phyloP scores from a whole-genome alignment of 1,284 basidiomycete genomes.

The Papiliotrema laurentii region DNA sequence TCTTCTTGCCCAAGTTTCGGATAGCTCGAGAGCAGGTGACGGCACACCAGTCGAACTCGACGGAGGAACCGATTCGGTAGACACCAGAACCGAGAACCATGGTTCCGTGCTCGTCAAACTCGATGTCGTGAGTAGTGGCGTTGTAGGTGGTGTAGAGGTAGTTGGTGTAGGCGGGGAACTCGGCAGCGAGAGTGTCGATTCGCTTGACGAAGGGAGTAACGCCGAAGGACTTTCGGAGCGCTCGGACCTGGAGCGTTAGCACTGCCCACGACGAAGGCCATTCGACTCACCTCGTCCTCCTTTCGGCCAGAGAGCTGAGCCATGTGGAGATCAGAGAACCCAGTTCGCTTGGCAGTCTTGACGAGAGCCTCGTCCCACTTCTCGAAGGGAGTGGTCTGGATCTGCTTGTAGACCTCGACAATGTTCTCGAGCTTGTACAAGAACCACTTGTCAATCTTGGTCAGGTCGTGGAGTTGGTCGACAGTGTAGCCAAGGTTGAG shows the following conservation, averaged over 20 bases:
- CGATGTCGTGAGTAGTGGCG: constrained; percentile 90
- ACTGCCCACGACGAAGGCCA: too few species aligned
- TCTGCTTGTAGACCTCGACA: constrained; percentile 66
- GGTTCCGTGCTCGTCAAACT: constrained; percentile 93
- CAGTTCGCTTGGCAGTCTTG: constrained; percentile 79
- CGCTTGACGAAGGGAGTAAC: constrained; percentile 98
- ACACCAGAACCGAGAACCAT: constrained; percentile 99
- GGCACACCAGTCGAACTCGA: constrained; percentile 99
- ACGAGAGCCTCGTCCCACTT: constrained; percentile 62
- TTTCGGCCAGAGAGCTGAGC: constrained; percentile 65
- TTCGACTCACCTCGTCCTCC: constrained; percentile 55
- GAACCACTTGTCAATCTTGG: constrained; percentile 99
- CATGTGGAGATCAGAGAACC: constrained; percentile 93
- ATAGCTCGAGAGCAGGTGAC: constrained; percentile 94
- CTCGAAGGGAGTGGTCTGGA: constrained; percentile 68
- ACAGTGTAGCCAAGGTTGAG: constrained; percentile 88
- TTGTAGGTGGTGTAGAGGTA: constrained; percentile 99
- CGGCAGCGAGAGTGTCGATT: constrained; percentile 97
- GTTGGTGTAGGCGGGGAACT: constrained; percentile 98
- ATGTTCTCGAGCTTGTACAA: constrained; percentile 92
- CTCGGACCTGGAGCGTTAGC: constrained; percentile 59
- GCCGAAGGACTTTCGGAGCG: constrained; percentile 75
- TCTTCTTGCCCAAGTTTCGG: constrained; percentile 85
- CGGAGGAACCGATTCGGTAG: constrained; percentile 95
- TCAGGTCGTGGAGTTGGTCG: constrained; percentile 84